Base-by-base conservation (phyloP, 1,284 basidiomycete species). In the Ceratobasidium sp. region DNA sequence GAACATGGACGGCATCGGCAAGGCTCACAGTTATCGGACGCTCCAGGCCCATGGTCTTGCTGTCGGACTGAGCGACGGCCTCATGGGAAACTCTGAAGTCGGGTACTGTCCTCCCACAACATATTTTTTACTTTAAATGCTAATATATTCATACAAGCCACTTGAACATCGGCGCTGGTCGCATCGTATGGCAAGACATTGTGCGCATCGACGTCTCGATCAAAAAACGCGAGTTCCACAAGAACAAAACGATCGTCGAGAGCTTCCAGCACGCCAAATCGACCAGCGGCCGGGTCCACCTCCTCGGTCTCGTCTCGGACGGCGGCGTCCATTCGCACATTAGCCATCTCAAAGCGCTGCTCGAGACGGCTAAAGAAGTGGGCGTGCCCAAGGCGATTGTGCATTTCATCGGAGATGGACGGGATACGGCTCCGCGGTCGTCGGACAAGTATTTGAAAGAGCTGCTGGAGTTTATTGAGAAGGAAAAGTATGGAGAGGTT, bases 1-100 rank as follows among this genome's bases (percentile, higher is more conserved):
- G 15, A 91, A 93, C 87, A 97, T 97, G 96, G 95, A 96, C 85
- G 89, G 87, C 58, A 93, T 97, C 83, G 91, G 91, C 13, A 90
- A 93, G 83, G 89, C 93, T n/a, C 90, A 96, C 85, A 90, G 91
- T 81, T 90, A 90, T 82, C 90, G 93, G 69, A 89, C 89, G 13
- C 89, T 97, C n/a, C 87, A 89, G 26, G 96, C 96, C 0, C 95
- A 96, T 81, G 96, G 96, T 20, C 88, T 94, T 20, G 93, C 95
- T 3, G 96, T 97, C 20, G 96, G 96, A 1, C 88, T 97, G 72
- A 95, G 89, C 84, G 96, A 97, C 67, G 95, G 96, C 0, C 90
- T 97, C 67, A 97, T 97, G 96, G 96, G 96, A 28, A 97, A 97
- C 88, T 97, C 95, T 6, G 96, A 97, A 87, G 96, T 97, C 80